phyloP scores from a whole-genome alignment of 1,284 basidiomycete genomes.

The Ganoderma resinaceum region DNA sequence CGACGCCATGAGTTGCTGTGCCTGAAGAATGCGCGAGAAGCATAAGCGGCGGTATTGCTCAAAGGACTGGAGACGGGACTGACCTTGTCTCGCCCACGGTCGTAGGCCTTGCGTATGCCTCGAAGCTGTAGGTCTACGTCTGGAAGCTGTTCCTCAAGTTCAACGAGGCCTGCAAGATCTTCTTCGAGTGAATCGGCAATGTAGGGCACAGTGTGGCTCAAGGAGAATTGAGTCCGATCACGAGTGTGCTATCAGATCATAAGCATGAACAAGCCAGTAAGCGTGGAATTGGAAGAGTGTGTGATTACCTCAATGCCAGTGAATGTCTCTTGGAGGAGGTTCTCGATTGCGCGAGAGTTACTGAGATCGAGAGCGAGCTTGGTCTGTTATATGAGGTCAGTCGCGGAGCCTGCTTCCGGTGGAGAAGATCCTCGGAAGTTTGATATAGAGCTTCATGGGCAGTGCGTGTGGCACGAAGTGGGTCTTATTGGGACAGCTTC shows the following conservation, averaged over 20 bases:
- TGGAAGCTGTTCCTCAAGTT: constrained; percentile 62
- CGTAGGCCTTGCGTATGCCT: constrained; percentile 66
- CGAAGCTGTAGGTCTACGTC: constrained; percentile 63
- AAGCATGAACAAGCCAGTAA: not conserved
- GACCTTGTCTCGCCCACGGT: constrained; percentile 73
- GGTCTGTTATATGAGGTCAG: constrained; percentile 46
- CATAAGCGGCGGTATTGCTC: not conserved
- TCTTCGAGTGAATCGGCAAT: constrained; percentile 63
- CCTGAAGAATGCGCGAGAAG: constrained; percentile 46
- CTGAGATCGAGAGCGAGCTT: constrained; percentile 71
- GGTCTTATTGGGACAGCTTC: not conserved
- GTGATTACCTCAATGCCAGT: constrained; percentile 60
- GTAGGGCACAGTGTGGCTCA: constrained; percentile 63
- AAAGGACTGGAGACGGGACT: constrained; percentile 1
- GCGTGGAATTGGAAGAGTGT: not conserved
- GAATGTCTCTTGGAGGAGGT: constrained; percentile 66
- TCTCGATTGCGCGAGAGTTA: constrained; percentile 75
- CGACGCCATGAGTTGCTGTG: constrained; percentile 62
- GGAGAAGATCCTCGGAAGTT: constrained; percentile 8
- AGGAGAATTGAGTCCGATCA: constrained; percentile 60
- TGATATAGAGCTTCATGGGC: not conserved
- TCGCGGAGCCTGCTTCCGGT: constrained; percentile 20
- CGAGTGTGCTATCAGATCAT: constrained; percentile 56
- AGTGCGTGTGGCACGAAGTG: not conserved
- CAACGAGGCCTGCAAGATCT: constrained; percentile 58